Base-by-base conservation (phyloP, 2,329 filamentous ascomycete species). In the Sporothrix schenckii region DNA sequence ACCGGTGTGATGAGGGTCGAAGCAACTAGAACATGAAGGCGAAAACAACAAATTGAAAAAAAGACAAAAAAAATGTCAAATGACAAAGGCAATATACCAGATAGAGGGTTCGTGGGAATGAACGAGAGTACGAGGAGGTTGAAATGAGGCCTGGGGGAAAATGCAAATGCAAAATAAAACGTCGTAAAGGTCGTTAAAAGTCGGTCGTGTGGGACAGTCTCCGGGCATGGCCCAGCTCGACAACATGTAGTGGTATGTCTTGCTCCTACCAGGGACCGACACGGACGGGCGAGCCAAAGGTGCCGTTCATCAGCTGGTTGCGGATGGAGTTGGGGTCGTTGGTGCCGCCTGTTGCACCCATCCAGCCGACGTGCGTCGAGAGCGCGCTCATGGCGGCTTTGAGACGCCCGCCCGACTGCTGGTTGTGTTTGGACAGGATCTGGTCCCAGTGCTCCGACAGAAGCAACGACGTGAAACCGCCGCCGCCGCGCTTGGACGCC, bases 381-480 rank as follows among this genome's bases (percentile, higher is more conserved):
- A 98, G 87, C 76, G 93, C 91, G 69, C 90, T 87, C 72, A 97
- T 88, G 49, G 94, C 95, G 56, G 89, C 87, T 72, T 90, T 88
- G 80, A 99, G 86, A 76, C 92, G 91, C 34, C 93, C 93, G 54
- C 91, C 90, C 5, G 93, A 94, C 74, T 91, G 89, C 74, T 95
- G 89, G 77, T 98, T 94, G 81, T 99, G 95, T 77, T 92, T 93
- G 34, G 88, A 84, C 58, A 99, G 83, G 75, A 89, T 92, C 79
- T 95, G 90, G 76, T 98, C 94, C 95, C 95, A 99, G 71, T 92
- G 92, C 68, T 92, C 93, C 61, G 93, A 92, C 76, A 97, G 92
- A 74, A 99, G 78, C 74, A 92, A 89, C 53, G 69, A 69, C 14
- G 67, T 58, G 76, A 98, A 95, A 47, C 95, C 95, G 39, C 93